Evolutionary conservation across 2,329 filamentous ascomycete species (phyloP), one percentile per base, ranked within the genome.

Genomic region (Curvularia sp.): DNA sequence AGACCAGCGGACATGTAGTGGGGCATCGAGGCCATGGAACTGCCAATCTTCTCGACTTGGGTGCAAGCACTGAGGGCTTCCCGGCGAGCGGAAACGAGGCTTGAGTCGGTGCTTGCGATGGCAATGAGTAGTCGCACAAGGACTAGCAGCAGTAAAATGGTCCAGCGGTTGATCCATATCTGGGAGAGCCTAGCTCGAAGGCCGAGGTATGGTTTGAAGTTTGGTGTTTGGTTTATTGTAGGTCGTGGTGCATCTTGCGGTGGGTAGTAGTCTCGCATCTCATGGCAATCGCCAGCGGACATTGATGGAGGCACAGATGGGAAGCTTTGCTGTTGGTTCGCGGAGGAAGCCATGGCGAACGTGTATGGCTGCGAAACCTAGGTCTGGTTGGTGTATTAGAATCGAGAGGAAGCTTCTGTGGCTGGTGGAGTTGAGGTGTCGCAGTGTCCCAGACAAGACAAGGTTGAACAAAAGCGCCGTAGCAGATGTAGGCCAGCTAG

Each of bases 151-250:
- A 98, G 84, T 48, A 99, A 84, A 60, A 98, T 84, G 39, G 95
- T 98, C 95, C 95, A 99, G 78, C 91, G 87, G 82, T 99, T 98
- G 81, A 99, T 88, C 93, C 94, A 97, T 77, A 96, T 85, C 82
- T 99, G 95, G 52, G 95, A 98, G 70, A 98, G 85, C 71, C 93
- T 89, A 70, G 94, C 89, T 72, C 88, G 88, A 73, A 97, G 87
- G 70, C 93, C 93, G 63, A 99, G 90, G 77, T 98, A 98, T 62
- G 95, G 94, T 64, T 93, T 97, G 73, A 90, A 85, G 74, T 86
- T 86, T 75, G 86, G 86, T 77, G 87, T 85, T 63, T 90, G 88
- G 75, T 86, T 84, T 73, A 83, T 78, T 75, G 80, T 75, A 78
- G 84, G 82, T 80, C 84, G 83, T 78, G 84, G 77, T 81, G 75